Percentiles rank a stretch among this genome's conserved stretches.
Conservation (phyloP, 148 eudicot genomes). For the Chenopodium berlandieri region DNA sequence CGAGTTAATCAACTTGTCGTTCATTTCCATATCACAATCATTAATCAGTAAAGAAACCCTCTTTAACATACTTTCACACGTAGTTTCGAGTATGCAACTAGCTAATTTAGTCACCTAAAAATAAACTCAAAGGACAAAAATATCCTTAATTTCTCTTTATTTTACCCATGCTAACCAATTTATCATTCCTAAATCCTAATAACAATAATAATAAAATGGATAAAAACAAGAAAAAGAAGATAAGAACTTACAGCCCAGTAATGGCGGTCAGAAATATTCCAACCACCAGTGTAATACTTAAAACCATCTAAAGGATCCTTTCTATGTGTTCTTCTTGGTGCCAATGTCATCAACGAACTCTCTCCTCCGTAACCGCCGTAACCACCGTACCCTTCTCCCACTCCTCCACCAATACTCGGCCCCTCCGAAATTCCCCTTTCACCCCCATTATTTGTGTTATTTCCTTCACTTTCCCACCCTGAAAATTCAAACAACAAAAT, state of each 20-base stretch:
- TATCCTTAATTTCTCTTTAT: too few relatives aligned
- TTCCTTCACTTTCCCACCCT: conserved; percentile 8
- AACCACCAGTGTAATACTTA: conserved; percentile 45
- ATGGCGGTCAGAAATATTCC: conserved; percentile 43
- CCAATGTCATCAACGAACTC: conserved; percentile 39
- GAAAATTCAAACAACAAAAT: neutral
- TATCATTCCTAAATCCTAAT: too few relatives aligned
- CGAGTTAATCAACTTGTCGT: too few relatives aligned
- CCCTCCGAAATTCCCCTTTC: conserved; percentile 4
- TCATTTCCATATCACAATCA: too few relatives aligned
- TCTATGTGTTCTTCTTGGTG: conserved; percentile 52
- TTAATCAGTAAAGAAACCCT: too few relatives aligned
- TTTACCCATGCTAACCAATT: too few relatives aligned
- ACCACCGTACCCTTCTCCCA: conserved; percentile 17
- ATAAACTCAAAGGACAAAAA: neutral
- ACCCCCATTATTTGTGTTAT: neutral
- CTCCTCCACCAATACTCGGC: conserved; percentile 15
- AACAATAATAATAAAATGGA: too few relatives aligned
- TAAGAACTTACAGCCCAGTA: conserved; percentile 43
- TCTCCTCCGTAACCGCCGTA: conserved; percentile 23
- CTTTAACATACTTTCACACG: too few relatives aligned
- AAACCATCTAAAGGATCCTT: conserved; percentile 48
- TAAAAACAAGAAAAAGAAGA: neutral
- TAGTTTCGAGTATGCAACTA: too few relatives aligned
- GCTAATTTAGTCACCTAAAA: neutral